Evolutionary conservation across 192 early-diverging fungal genomes (phyloP).

Genomic region (Pilaira anomala): DNA sequence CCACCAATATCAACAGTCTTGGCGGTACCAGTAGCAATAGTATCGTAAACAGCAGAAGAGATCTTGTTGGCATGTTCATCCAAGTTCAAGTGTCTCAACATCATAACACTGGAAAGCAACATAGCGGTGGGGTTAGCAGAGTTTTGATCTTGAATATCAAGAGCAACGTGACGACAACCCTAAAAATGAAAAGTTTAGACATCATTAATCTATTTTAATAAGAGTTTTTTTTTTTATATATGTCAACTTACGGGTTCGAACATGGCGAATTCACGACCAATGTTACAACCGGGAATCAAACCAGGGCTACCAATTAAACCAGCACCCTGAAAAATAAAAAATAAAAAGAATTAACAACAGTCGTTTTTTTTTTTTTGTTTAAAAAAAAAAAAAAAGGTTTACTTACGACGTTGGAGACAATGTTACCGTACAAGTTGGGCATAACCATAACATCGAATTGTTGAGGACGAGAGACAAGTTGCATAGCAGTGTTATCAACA

Average conservation of each 20-base stretch:
- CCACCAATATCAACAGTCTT: conserved; percentile 92
- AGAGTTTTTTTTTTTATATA: neutral
- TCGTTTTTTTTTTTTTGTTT: neutral
- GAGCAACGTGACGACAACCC: conserved; percentile 97
- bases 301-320: conserved; percentile 95
- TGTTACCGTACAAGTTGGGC: conserved; percentile 99
- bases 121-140: conserved; percentile 94
- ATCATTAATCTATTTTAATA: neutral
- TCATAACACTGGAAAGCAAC: conserved; percentile 89
- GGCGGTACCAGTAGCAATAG: conserved; percentile 72
- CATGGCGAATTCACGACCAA: conserved; percentile 94
- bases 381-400: neutral
- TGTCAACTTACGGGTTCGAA: conserved; percentile 80
- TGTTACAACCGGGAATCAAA: conserved; percentile 96
- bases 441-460: conserved; percentile 99
- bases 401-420: conserved; percentile 87
- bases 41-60: conserved; percentile 84
- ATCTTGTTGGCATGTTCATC: conserved; percentile 89
- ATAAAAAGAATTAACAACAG: neutral
- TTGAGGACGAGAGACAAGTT: conserved; percentile 94
- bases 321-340: conserved; percentile 58
- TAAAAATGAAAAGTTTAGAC: conserved; percentile 11
- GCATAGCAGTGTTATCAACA: conserved; percentile 99
- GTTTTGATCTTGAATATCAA: conserved; percentile 94
- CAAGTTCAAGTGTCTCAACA: conserved; percentile 94